Conservation (phyloP, 176 grass and related monocot genomes). For the Otatea glauca region DNA sequence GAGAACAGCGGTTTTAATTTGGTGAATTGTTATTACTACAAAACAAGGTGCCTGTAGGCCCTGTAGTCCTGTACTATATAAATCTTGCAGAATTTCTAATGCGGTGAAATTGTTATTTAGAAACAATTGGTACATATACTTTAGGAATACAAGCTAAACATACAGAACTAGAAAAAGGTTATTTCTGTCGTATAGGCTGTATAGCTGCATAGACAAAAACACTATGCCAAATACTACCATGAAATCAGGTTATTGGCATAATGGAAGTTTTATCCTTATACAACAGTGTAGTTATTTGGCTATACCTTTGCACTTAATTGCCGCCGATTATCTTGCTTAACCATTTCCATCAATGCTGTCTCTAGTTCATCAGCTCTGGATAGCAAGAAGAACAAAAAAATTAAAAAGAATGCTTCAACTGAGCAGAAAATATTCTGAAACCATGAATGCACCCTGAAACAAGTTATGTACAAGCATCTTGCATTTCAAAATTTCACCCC, state of each 20-base stretch:
- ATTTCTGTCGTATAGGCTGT: slow-evolving; percentile 20
- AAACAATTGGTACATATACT: neutral
- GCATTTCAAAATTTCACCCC: slow-evolving; percentile 19
- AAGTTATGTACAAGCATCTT: neutral
- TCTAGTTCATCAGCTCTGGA: slow-evolving; percentile 96
- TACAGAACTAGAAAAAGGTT: slow-evolving; percentile 23
- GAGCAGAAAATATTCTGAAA: slow-evolving; percentile 17
- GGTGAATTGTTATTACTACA: slow-evolving; percentile 9
- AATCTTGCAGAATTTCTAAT: slow-evolving; percentile 23
- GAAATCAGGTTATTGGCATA: slow-evolving; percentile 37
- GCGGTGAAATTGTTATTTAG: neutral
- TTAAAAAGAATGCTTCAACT: neutral
- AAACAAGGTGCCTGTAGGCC: slow-evolving; percentile 20
- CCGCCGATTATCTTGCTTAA: slow-evolving; percentile 93
- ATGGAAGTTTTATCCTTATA: slow-evolving; percentile 10
- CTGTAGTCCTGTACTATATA: slow-evolving; percentile 12
- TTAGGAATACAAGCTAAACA: slow-evolving; percentile 13
- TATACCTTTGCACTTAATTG: slow-evolving; percentile 94
- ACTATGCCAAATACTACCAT: neutral
- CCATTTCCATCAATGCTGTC: slow-evolving; percentile 99
- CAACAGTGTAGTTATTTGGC: slow-evolving; percentile 21
- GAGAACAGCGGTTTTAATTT: slow-evolving; percentile 7
- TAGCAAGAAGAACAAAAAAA: slow-evolving; percentile 33
- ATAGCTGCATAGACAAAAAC: slow-evolving; percentile 24
- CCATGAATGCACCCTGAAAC: neutral